Evolutionary conservation across 345 rosid species (phyloP).

Genomic region (Corchorus olitorius): DNA sequence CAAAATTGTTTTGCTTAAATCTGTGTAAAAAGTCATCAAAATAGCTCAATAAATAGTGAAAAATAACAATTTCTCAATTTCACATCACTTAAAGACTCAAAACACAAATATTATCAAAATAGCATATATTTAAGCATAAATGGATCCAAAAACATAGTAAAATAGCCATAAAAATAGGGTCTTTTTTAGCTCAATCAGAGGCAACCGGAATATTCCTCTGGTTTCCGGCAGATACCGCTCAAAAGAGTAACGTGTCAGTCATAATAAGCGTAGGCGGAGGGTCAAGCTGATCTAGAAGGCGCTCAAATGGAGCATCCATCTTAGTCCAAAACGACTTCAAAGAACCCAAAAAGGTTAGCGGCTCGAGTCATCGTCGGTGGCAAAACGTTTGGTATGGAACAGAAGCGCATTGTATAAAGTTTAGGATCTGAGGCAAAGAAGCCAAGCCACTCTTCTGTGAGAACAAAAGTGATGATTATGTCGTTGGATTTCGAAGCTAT

Average conservation of each 20-base stretch:
- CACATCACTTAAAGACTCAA: too few relatives aligned
- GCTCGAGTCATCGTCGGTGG: conserved; percentile 28
- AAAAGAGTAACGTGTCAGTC: conserved; percentile 33
- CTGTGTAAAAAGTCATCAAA: too few relatives aligned
- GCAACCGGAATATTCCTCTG: conserved; percentile 48
- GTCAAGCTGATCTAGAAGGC: conserved; percentile 40
- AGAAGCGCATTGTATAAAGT: conserved; percentile 8
- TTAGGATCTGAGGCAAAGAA: not conserved
- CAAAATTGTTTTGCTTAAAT: too few relatives aligned
- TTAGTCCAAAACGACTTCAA: conserved; percentile 32
- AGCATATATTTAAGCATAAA: too few relatives aligned
- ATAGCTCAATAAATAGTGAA: too few relatives aligned
- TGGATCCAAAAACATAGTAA: too few relatives aligned
- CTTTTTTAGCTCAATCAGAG: too few relatives aligned
- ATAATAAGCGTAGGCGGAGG: conserved; percentile 32
- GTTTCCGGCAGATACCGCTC: conserved; percentile 37
- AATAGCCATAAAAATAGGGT: too few relatives aligned
- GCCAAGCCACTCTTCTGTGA: conserved; percentile 42
- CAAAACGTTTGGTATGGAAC: conserved; percentile 29
- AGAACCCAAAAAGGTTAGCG: conserved; percentile 20
- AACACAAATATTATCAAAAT: too few relatives aligned
- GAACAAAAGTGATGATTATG: conserved; percentile 30
- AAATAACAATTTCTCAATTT: too few relatives aligned
- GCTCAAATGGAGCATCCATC: conserved; percentile 40
- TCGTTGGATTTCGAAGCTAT: conserved; percentile 22